Conservation (phyloP, 192 early-diverging fungal species). For the Bifiguratus adelaidae region DNA sequence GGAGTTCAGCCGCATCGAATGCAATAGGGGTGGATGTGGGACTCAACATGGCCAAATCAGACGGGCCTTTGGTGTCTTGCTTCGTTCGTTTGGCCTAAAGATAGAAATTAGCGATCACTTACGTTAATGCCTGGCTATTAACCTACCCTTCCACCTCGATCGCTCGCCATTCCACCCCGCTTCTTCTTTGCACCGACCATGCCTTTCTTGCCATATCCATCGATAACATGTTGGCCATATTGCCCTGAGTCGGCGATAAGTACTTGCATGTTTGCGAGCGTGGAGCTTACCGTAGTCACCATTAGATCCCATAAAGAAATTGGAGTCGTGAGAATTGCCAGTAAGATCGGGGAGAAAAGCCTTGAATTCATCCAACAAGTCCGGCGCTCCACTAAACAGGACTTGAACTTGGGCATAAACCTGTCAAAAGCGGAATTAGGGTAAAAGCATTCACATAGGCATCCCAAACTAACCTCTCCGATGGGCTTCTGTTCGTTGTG, state of each 20-base stretch:
- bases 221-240: too few species aligned
- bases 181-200: too few species aligned
- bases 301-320: too few species aligned
- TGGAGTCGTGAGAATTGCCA: conserved; percentile 41
- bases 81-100: too few species aligned
- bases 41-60: not conserved
- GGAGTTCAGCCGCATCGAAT: too few species aligned
- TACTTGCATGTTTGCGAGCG: too few species aligned
- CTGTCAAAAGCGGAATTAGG: conserved; percentile 13
- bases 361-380: conserved; percentile 95
- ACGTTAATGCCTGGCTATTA: too few species aligned
- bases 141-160: too few species aligned
- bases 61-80: not conserved
- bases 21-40: not conserved
- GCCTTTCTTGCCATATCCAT: conserved; percentile 1
- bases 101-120: too few species aligned
- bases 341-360: conserved; percentile 88
- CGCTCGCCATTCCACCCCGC: too few species aligned
- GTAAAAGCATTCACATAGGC: not conserved
- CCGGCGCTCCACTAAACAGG: conserved; percentile 78
- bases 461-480: conserved; percentile 51
- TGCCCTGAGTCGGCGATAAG: too few species aligned
- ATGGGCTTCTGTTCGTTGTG: conserved; percentile 94
- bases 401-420: conserved; percentile 91
- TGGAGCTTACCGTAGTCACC: conserved; percentile 16